These are phyloP conservation scores for Saccharomycopsis lassenensis DNA, from an alignment of 805 yeast genomes.

Conservation along the genomic window DNA sequence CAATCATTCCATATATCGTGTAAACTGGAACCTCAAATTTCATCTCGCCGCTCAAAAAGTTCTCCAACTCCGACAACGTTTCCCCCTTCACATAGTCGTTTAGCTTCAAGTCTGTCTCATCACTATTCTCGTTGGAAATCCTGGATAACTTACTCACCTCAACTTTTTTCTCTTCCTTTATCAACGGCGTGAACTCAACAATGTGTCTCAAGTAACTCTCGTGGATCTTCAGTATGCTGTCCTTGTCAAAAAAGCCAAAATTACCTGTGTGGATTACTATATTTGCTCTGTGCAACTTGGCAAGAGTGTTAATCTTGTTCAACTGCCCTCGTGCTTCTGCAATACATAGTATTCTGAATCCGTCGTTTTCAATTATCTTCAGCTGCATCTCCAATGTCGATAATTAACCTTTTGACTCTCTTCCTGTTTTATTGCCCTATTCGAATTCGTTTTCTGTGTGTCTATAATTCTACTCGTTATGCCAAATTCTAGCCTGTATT, in stretches of 20 bases:
- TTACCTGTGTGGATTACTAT: slow-evolving; percentile 63
- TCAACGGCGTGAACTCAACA: slow-evolving; percentile 52
- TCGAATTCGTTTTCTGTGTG: no score
- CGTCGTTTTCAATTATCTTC: slow-evolving; percentile 17
- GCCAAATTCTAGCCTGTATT: no score
- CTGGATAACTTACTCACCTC: slow-evolving; percentile 43
- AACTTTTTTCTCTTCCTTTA: slow-evolving; percentile 37
- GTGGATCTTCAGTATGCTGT: slow-evolving; percentile 41
- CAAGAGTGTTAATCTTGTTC: slow-evolving; percentile 38
- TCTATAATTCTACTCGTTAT: no score
- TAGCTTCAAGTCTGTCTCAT: slow-evolving; percentile 23
- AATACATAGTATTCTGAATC: slow-evolving; percentile 33
- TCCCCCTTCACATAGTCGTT: slow-evolving; percentile 27
- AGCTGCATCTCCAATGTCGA: not conserved
- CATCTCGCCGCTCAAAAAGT: slow-evolving; percentile 34
- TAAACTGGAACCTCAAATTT: slow-evolving; percentile 52
- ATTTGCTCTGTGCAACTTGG: slow-evolving; percentile 35
- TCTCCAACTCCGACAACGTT: slow-evolving; percentile 40
- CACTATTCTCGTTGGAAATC: slow-evolving; percentile 32
- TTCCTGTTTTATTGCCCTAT: no score
- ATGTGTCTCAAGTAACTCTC: slow-evolving; percentile 52
- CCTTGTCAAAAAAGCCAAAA: slow-evolving; percentile 63
- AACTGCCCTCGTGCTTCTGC: slow-evolving; percentile 51
- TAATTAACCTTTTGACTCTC: not conserved
- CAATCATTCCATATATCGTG: slow-evolving; percentile 67